A percentile compares a stretch with the other conserved stretches of the same genome.
phyloP scores from a whole-genome alignment of 805 yeast genomes.

The Candida namnaoensis region DNA sequence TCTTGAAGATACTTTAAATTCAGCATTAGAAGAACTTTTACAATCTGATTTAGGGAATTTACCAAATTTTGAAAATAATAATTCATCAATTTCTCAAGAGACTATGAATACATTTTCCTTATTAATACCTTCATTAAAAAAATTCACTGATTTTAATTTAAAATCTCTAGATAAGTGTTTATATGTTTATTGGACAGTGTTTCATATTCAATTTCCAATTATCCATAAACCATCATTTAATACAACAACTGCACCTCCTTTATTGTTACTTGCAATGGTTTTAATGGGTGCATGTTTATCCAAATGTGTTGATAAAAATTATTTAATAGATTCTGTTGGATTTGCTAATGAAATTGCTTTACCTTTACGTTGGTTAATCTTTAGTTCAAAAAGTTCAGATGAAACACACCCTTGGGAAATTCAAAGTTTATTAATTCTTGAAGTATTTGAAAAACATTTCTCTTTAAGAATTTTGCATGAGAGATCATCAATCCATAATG shows the following conservation, averaged over 20 bases:
- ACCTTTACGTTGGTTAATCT: slow-evolving; percentile 57
- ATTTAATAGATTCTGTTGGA: slow-evolving; percentile 1
- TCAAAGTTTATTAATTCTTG: slow-evolving; percentile 59
- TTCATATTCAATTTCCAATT: slow-evolving; percentile 42
- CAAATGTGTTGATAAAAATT: slow-evolving; percentile 15
- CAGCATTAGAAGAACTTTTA: slow-evolving; percentile 3
- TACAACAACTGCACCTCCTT: slow-evolving; percentile 34
- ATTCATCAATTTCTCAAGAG: slow-evolving; percentile 1
- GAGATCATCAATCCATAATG: slow-evolving; percentile 74
- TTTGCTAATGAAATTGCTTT: slow-evolving; percentile 17
- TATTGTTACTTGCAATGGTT: slow-evolving; percentile 40
- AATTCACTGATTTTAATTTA: slow-evolving; percentile 12
- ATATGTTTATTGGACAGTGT: slow-evolving; percentile 40
- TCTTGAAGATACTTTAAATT: slow-evolving; percentile 13
- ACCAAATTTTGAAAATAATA: slow-evolving; percentile 2
- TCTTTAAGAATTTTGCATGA: slow-evolving; percentile 62
- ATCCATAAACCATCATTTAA: slow-evolving; percentile 35
- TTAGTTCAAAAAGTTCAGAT: slow-evolving; percentile 34
- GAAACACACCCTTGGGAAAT: slow-evolving; percentile 17
- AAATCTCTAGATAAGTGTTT: slow-evolving; percentile 14
- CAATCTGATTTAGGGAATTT: slow-evolving; percentile 3
- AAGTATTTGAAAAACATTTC: slow-evolving; percentile 66
- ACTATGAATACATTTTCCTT: not conserved
- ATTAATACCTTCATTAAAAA: slow-evolving; percentile 10
- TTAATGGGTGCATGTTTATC: slow-evolving; percentile 43